Evolutionary conservation across 2,329 filamentous ascomycete genomes (phyloP), one percentile per base, ranked within the genome.

Genomic region (Aspergillus fijiensis): DNA sequence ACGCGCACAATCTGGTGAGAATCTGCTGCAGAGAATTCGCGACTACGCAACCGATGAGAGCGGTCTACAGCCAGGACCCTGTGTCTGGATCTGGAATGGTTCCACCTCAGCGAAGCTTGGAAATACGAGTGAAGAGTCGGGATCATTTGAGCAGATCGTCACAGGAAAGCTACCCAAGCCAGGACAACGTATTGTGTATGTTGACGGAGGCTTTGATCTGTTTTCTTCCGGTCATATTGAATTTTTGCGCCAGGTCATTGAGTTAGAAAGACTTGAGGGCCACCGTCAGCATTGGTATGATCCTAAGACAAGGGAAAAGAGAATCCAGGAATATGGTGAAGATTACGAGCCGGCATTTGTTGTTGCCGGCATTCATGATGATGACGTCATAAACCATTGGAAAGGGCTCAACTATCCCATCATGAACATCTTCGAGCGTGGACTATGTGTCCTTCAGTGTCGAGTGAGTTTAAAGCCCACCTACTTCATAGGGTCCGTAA

Each of bases 351-450:
- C 92, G 0, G 89, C 88, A 6, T 98, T 91, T 73, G 84, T 99
- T n/a, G 86, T 98, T 49, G 93, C 92, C 2, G 95, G 95, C 52
- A 88, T 99, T 25, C 95, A 99, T 77, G 91, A 96, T 70, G 95
- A 99, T 74, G 87, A 89, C 65, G 92, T 96, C 61, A 96, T 99
- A 76, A 99, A 99, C 77, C 82, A 89, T 70, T 96, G 92, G 90
- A 98, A 98, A 79, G 94, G 95, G 39, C 84, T 97, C 69, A 99
- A 99, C 79, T 99, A 97, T 74, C 95, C 95, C 27, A 98, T 99
- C 79, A 99, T 99, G 95, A 99, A 98, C 80, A 93, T 96, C 59
- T 96, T 94, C 70, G 95, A 99, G 81, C 89, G 95, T 48, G 93
- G 93, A 1, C 86, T 99, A 23, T 99, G 95, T 74, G 94, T 98